Evolutionary conservation across 306 rosid species (phyloP).

Genomic region (Lithocarpus polystachyus): DNA sequence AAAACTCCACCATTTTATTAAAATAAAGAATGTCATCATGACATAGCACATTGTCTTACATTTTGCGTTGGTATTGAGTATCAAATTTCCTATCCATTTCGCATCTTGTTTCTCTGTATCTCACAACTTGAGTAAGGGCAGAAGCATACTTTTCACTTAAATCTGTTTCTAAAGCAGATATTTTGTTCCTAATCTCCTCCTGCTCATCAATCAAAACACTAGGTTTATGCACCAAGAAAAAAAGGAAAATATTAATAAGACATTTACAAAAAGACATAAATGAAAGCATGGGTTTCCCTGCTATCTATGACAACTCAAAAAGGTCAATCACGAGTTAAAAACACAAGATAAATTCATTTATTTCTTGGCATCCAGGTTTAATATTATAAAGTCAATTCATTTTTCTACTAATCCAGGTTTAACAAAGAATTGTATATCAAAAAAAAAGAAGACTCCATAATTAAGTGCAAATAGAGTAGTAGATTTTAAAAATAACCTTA

Average conservation of each 20-base stretch:
- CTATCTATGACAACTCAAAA: neutral
- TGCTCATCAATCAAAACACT: slow-evolving; percentile 28
- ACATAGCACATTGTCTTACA: slow-evolving; percentile 46
- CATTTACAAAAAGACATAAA: neutral
- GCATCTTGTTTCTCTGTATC: slow-evolving; percentile 68
- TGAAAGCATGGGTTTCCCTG: neutral
- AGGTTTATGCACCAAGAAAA: neutral
- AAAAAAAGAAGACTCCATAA: neutral
- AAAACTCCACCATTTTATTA: neutral
- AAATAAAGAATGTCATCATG: neutral
- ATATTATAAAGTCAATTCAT: neutral
- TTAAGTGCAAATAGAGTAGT: neutral
- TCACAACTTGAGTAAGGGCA: slow-evolving; percentile 56
- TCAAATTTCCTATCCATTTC: slow-evolving; percentile 75
- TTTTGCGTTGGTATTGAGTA: slow-evolving; percentile 70
- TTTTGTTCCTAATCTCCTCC: slow-evolving; percentile 76
- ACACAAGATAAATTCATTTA: neutral
- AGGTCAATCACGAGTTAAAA: too few species aligned
- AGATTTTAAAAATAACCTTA: neutral
- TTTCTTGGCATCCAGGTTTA: neutral
- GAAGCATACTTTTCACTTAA: slow-evolving; percentile 49
- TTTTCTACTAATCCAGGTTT: neutral
- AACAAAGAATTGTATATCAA: neutral
- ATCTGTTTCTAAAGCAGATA: slow-evolving; percentile 58
- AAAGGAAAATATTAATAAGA: neutral